Evolutionary conservation across 108 stramenopile genomes (phyloP), one percentile per base, ranked within the genome.

Genomic region (Nannochloropsis salina): DNA sequence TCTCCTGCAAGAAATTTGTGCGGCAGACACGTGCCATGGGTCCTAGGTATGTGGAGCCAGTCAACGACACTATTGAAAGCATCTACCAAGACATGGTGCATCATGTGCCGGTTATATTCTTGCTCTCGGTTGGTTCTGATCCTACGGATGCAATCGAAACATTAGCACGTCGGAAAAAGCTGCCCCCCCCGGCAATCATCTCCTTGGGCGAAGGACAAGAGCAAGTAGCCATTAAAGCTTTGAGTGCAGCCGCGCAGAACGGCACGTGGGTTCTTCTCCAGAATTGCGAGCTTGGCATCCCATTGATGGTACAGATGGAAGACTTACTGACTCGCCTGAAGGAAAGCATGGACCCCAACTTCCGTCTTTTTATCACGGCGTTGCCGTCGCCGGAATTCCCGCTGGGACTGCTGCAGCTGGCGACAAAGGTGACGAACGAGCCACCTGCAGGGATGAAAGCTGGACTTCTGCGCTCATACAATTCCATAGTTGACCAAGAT

Each of bases 141-240:
- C 96, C 96, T 45, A 96, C 96, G n/a, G 96, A 96, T 83, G 87
- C 93, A 22, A 96, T 96, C 81, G 94, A 95, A 86, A 90, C 89
- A 40, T 87, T 96, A 43, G 94, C 94, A 80, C 86, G 94, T n/a
- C 94, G 94, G 86, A 94, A 93, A 92, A 96, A 96, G 91, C 91
- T 94, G 9, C 92, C 94, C 9, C 86, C 94, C 22, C 94, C 94
- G 42, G 93, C 94, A 2, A 94, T 96, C 42, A 95, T 95, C 82
- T 95, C 94, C 9, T 82, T 96, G 44, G 96, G 96, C 80, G 95
- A 96, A 89, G 96, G 96, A 15, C 96, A 96, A 88, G 96, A 96
- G 89, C 95, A 94, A 5, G 96, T 96, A 80, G 96, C 95, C 8
- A 89, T 94, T 82, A 93, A 94, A 45, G 96, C 95, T 45, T 93